Percentiles rank a stretch among this genome's conserved stretches.
Evolutionary conservation across 257 asterid species (phyloP).

Genomic region (Henckelia pumila): DNA sequence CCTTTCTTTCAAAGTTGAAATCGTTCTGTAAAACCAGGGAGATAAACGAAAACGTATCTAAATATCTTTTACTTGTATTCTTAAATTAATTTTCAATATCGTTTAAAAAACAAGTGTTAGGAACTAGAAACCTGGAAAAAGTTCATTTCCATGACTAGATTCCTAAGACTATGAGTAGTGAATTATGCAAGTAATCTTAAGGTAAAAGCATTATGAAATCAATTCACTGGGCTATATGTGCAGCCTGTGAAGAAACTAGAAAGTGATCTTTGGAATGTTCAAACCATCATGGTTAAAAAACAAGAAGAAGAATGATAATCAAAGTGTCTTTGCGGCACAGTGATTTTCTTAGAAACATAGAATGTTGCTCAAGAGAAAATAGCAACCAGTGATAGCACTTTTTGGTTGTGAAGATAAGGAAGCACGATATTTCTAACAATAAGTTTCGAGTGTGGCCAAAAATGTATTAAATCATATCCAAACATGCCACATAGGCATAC

Average conservation of each 20-base stretch:
- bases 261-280: background rate
- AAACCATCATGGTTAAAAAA: too few relatives aligned
- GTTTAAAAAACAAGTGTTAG: background rate
- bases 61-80: background rate
- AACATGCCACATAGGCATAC: background rate
- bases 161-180: background rate
- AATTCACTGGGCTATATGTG: background rate
- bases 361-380: background rate
- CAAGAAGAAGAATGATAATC: background rate
- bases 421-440: background rate
- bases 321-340: background rate
- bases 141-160: background rate
- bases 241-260: background rate
- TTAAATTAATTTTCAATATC: background rate
- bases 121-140: too few relatives aligned
- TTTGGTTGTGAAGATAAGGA: background rate
- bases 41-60: slow-evolving; percentile 8
- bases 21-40: slow-evolving; percentile 52
- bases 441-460: background rate
- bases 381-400: background rate
- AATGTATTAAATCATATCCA: too few relatives aligned
- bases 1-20: slow-evolving; percentile 79
- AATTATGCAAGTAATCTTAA: background rate
- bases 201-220: background rate
- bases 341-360: background rate